Conservation (phyloP, 179 eudicot species). For the Beta lomatogona region DNA sequence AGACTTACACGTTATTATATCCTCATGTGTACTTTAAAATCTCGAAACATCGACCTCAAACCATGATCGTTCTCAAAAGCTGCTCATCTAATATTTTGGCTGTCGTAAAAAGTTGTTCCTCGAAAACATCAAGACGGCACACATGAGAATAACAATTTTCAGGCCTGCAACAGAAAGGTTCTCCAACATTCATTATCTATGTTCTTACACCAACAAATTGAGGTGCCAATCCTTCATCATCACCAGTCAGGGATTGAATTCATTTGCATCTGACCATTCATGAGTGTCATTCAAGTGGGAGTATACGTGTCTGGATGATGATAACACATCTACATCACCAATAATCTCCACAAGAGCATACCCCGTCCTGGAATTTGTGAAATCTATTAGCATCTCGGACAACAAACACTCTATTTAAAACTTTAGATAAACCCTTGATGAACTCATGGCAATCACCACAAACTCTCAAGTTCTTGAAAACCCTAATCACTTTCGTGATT, state of each 20-base stretch:
- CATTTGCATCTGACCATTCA: background rate
- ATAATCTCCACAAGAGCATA: constrained; percentile 75
- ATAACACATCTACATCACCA: constrained; percentile 44
- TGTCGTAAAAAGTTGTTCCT: too few species aligned
- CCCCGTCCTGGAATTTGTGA: constrained; percentile 71
- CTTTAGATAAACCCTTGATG: constrained; percentile 72
- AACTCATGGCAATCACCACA: constrained; percentile 89
- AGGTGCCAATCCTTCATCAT: background rate
- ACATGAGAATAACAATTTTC: background rate
- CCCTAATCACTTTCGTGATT: constrained; percentile 43
- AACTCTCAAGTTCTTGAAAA: constrained; percentile 79
- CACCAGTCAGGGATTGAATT: too few species aligned
- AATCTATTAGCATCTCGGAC: constrained; percentile 86
- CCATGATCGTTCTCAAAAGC: too few species aligned
- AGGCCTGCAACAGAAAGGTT: background rate
- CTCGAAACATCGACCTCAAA: too few species aligned
- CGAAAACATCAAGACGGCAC: background rate
- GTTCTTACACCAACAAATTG: background rate
- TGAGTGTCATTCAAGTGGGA: background rate
- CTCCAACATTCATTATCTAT: background rate
- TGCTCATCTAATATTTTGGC: too few species aligned
- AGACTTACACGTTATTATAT: too few species aligned
- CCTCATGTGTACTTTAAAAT: too few species aligned
- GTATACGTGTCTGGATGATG: background rate
- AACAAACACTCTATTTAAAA: constrained; percentile 59